A percentile compares a stretch with the other conserved stretches of the same genome.
These are phyloP conservation scores for Sordariomycetes sp. DNA, from an alignment of 2,329 filamentous ascomycete genomes.

Conservation along the genomic window DNA sequence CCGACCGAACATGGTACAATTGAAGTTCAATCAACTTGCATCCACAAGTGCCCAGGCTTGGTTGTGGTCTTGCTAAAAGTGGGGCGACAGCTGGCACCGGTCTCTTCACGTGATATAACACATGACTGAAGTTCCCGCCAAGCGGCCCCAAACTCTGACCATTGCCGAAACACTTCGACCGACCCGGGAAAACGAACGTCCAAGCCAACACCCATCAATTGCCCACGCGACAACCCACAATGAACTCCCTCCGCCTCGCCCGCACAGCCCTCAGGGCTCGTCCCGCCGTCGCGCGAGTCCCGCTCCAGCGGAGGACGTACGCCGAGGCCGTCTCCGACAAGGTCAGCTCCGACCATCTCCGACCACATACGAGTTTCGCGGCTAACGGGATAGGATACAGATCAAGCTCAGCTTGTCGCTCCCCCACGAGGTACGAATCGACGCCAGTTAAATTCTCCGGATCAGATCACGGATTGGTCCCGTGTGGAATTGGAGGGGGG, in stretches of 20 bases:
- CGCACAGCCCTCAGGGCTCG: constrained; percentile 79
- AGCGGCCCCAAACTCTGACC: constrained; percentile 4
- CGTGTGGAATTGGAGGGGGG: background rate
- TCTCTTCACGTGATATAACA: background rate
- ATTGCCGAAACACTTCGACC: constrained; percentile 5
- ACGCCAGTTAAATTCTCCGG: background rate
- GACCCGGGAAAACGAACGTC: background rate
- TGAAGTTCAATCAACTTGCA: no score
- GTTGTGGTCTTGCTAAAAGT: no score
- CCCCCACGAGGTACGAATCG: constrained; percentile 82
- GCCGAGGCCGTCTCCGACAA: constrained; percentile 81
- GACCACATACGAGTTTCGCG: constrained; percentile 4
- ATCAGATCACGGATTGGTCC: background rate
- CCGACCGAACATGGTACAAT: no score
- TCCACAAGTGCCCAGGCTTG: no score
- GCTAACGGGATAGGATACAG: constrained; percentile 25
- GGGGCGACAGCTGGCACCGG: no score
- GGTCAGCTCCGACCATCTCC: constrained; percentile 28
- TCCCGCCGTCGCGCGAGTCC: constrained; percentile 64
- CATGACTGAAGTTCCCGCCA: constrained; percentile 2
- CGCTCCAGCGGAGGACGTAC: constrained; percentile 78
- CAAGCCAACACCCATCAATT: constrained; percentile 9
- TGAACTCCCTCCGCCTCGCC: constrained; percentile 93
- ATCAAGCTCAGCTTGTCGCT: constrained; percentile 98
- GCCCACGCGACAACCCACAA: constrained; percentile 38